Evolutionary conservation across 208 protist species (phyloP), one percentile per base, ranked within the genome.

Genomic region (Acanthamoeba castellanii): DNA sequence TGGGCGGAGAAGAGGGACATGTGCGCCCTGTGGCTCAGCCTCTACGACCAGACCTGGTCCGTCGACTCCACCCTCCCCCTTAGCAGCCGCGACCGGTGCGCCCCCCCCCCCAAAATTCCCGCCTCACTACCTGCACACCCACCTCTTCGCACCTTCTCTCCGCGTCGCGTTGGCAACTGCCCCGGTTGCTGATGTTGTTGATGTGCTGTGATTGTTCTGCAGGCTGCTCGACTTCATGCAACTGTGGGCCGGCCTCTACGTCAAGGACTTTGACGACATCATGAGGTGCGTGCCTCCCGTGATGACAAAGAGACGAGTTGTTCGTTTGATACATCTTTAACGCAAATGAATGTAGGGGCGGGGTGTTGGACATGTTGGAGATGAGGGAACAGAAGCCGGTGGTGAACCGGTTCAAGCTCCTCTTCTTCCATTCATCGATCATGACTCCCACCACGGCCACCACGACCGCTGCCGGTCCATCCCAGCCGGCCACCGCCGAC

Each of bases 181-280:
- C 52, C 0, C 8, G 1, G 8, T 8, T 20, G 16, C 20, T 66
- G 59, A 20, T 11, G 14, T 11, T 0, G 14, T 11, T 57, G 52
- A 18, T 57, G 9, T 9, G 9, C 14, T 57, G 52, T 57, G 9
- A 57, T 57, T 57, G 52, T 57, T 57, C 52, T n/a, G 22, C n/a
- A 90, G 84, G 14, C 18, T 90, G 22, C 34, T 90, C 3, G 84
- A 90, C 27, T 90, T 90, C 34, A 70, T 90, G 84, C 84, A 22
- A 25, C 47, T 90, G 50, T 90, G 84, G 84, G 84, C 84, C 14
- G 22, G 22, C 5, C 7, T n/a, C 84, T 90, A 90, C 34, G 13
- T 22, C 22, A 90, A 66, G 7, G 84, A 90, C 50, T 90, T 90
- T 37, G 37, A 37, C 37, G 37, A 37, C 37, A 37, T 37, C 37